These are phyloP conservation scores for Globisporangium emineosum DNA, from an alignment of 352 stramenopile species.

Conservation along the genomic window DNA sequence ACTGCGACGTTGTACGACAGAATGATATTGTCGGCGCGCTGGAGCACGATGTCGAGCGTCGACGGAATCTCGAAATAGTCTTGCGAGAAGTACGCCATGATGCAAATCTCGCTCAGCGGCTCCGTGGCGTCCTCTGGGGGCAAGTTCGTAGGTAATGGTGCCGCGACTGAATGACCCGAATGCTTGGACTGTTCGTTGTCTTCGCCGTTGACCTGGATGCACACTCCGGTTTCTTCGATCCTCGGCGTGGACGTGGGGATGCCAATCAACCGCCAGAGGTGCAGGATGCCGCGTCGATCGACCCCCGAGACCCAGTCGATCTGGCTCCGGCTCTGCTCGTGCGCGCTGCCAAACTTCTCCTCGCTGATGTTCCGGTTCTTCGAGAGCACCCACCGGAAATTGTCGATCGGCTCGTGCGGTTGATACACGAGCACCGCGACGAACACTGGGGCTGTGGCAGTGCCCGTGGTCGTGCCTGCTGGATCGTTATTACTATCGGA, in stretches of 20 bases:
- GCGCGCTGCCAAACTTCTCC: constrained; percentile 58
- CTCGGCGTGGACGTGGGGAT: constrained; percentile 25
- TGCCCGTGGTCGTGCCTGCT: not conserved
- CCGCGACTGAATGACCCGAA: not conserved
- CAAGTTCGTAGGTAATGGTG: not conserved
- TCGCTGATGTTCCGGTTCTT: constrained; percentile 82
- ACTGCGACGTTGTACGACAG: constrained; percentile 70
- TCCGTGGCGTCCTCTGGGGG: constrained; percentile 11
- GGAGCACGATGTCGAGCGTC: constrained; percentile 70
- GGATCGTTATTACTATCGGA: not conserved
- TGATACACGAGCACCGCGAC: constrained; percentile 45
- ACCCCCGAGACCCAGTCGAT: constrained; percentile 78
- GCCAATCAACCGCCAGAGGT: constrained; percentile 61
- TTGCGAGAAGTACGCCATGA: constrained; percentile 82
- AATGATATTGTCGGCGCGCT: constrained; percentile 72
- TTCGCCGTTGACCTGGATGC: constrained; percentile 72
- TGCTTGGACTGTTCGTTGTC: constrained; percentile 18
- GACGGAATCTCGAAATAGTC: constrained; percentile 70
- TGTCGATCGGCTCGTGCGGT: constrained; percentile 47
- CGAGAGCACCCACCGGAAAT: constrained; percentile 76
- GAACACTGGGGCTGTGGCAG: constrained; percentile 22
- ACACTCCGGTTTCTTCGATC: constrained; percentile 57
- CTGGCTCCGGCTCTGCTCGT: constrained; percentile 38
- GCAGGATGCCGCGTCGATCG: constrained; percentile 56
- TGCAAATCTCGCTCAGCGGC: constrained; percentile 54